A percentile compares a stretch with the other conserved stretches of the same genome.
These are phyloP conservation scores for Leccinum obscurum DNA, from an alignment of 768 basidiomycete species.

Conservation along the genomic window DNA sequence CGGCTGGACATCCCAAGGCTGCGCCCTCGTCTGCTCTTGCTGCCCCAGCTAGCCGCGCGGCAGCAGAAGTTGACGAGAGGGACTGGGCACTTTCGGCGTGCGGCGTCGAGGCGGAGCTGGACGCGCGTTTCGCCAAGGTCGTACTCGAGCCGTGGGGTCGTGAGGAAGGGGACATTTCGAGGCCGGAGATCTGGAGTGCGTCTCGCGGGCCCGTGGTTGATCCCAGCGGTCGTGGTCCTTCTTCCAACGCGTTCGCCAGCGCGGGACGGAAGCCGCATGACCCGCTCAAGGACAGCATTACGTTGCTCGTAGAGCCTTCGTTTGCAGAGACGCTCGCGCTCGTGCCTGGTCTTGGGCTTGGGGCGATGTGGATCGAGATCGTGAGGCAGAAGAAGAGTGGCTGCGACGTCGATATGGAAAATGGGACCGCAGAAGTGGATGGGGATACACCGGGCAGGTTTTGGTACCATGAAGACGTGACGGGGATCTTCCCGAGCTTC, in stretches of 20 bases:
- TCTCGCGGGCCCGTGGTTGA: conserved; percentile 40
- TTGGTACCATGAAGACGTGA: conserved; percentile 64
- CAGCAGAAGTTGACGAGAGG: conserved; percentile 9
- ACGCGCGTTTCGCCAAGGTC: conserved; percentile 46
- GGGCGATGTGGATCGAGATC: conserved; percentile 70
- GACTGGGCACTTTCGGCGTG: conserved; percentile 23
- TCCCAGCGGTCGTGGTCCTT: conserved; percentile 18
- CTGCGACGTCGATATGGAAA: neutral
- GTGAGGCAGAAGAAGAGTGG: conserved; percentile 36
- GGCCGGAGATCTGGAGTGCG: conserved; percentile 35
- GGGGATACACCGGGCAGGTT: conserved; percentile 24
- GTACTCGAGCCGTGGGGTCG: conserved; percentile 56
- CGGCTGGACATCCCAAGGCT: conserved; percentile 29
- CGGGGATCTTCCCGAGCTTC: conserved; percentile 55
- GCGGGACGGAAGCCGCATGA: conserved; percentile 40
- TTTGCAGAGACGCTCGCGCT: conserved; percentile 40
- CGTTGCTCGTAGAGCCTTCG: conserved; percentile 52
- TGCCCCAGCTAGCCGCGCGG: neutral
- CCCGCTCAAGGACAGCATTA: conserved; percentile 58
- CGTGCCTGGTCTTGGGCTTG: conserved; percentile 56
- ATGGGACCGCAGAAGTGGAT: conserved; percentile 10
- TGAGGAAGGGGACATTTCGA: conserved; percentile 39
- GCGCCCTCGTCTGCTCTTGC: neutral
- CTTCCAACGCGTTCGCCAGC: conserved; percentile 7
- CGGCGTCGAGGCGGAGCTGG: conserved; percentile 49